Base-by-base conservation (phyloP, 352 stramenopile genomes). In the Pilasporangium apinafurcum region DNA sequence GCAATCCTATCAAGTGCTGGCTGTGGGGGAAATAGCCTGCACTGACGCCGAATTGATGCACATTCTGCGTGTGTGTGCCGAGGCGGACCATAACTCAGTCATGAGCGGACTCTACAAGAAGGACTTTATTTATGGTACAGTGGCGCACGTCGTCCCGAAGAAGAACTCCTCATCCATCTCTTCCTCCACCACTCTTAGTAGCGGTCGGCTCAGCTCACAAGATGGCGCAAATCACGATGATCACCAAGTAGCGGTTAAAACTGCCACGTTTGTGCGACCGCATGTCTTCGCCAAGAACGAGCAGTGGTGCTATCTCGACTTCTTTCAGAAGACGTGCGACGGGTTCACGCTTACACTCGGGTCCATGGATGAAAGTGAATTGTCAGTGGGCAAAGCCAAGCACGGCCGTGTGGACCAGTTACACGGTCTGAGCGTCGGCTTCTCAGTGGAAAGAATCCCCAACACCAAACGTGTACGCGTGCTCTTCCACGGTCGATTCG, bases 281-380 rank as follows among this genome's bases (percentile, higher is more conserved):
- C 72, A 56, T 29, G 42, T 62, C 8, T 65, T 65, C n/a, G 48
- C 63, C 20, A 53, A 57, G 3, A 46, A 65, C 24, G 57, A 72
- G 45, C 61, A 76, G 45, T 71, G 60, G 60, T 76, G 61, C 36
- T 69, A 56, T 38, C 55, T 74, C 21, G 62, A 76, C 32, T 44
- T 50, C 13, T 39, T 58, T 6, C 28, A 60, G 28, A 48, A 60
- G 17, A 34, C 3, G 22, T 27, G n/a, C 25, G 36, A 56, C 22
- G 41, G 35, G 16, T 74, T 74, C 45, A 63, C 47, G 0, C 36
- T 74, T 28, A 68, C 63, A 1, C 20, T 65, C 17, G 56, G 48
- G 8, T 75, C 66, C 5, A 21, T 78, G 14, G 49, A 53, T 0
- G 53, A 58, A 20, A 52, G 44, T 13, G 56, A 69, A 7, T 24